Evolutionary conservation across 1,284 basidiomycete genomes (phyloP).

Genomic region (Cutaneotrichosporon sp.): DNA sequence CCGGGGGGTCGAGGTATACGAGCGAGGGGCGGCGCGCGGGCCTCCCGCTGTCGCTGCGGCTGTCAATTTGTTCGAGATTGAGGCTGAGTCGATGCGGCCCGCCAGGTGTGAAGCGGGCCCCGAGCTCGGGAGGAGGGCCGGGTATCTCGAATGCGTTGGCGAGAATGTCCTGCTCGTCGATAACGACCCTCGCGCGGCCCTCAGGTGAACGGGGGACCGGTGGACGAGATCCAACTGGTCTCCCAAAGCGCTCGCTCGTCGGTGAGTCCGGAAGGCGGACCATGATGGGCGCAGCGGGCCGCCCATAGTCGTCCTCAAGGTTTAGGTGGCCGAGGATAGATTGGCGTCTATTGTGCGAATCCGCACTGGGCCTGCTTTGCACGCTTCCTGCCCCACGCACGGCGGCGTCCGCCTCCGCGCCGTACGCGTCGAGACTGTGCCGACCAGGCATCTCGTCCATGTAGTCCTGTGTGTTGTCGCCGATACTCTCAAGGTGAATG

Average conservation of each 20-base stretch:
- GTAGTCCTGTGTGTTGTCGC: constrained; percentile 12
- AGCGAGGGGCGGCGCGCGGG: constrained; percentile 10
- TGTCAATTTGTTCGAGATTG: constrained; percentile 8
- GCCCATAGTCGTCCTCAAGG: constrained; percentile 17
- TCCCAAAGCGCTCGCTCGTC: constrained; percentile 10
- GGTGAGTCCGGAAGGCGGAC: constrained; percentile 33
- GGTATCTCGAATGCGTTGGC: constrained; percentile 49
- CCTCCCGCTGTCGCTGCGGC: background rate
- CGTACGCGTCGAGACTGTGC: constrained; percentile 5
- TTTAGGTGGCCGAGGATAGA: constrained; percentile 18
- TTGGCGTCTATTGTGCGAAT: background rate
- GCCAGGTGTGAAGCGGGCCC: constrained; percentile 49
- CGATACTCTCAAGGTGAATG: constrained; percentile 26
- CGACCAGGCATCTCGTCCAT: constrained; percentile 16
- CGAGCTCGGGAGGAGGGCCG: constrained; percentile 37
- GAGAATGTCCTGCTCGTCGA: constrained; percentile 25
- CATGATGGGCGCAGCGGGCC: constrained; percentile 30
- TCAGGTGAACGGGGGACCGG: background rate
- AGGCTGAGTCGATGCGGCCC: background rate
- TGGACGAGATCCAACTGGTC: background rate
- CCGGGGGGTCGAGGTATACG: background rate
- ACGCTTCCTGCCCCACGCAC: constrained; percentile 13
- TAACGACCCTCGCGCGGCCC: constrained; percentile 19
- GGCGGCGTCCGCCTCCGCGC: constrained; percentile 12
- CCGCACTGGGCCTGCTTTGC: background rate